Base-by-base conservation (phyloP, 2,329 filamentous ascomycete species). In the Alternaria alternata region DNA sequence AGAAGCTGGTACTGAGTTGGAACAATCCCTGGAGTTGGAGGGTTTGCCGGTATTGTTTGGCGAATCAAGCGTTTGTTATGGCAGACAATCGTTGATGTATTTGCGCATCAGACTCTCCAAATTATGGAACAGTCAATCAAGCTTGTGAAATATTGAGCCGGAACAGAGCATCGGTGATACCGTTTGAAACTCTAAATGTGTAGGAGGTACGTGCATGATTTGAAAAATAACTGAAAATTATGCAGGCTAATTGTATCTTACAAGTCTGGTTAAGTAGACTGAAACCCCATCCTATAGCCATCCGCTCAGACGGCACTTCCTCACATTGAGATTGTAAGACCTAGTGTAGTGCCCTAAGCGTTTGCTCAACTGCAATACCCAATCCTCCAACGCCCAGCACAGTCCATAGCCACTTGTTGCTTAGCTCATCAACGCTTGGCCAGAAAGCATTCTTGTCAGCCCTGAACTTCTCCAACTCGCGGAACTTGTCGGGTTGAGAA, bases 361-460 rank as follows among this genome's bases (percentile, higher is more conserved):
- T 63, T 62, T 78, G 73, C 71, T 88, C 86, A 9, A 84, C 57
- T 3, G 80, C 76, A 0, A 84, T 82, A 22, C 82, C 85, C 3
- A 80, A 76, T 11, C 79, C 81, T 12, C 87, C 86, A 39, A 80
- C 76, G 1, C 81, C 85, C 11, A 84, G 59, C 1, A 88, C 80
- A 22, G 78, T 78, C 83, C 86, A 86, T 3, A 83, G 71, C 87
- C 86, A 89, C 60, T 83, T 82, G 64, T 88, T 88, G 22, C 68
- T 73, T 7, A 85, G 55, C 73, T 88, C 84, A 30, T 78, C 72
- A 1, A 80, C 48, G 11, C 77, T 77, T 1, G 86, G 87, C 86
- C 86, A 89, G 75, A 89, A 86, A 39, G 84, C 83, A 66, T 89
- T 88, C 74, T 87, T 86, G 67, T 85, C 81, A 22, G 74, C 63